These are phyloP conservation scores for Aspergillus clavatus DNA, from an alignment of 2,329 filamentous ascomycete genomes.

Conservation along the genomic window DNA sequence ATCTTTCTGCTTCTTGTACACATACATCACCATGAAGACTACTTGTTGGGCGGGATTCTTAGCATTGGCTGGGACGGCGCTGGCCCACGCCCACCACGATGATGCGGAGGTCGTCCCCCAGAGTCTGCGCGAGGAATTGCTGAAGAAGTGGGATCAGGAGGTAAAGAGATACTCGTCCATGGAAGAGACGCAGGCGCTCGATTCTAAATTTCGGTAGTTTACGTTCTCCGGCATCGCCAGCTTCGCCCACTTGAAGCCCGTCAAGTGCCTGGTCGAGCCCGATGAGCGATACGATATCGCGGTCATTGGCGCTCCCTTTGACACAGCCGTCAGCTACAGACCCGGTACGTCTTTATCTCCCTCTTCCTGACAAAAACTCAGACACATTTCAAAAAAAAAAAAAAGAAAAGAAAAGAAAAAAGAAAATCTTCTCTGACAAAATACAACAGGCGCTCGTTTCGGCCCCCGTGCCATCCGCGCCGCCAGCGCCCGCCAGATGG, in stretches of 20 bases:
- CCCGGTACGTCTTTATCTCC: conserved; percentile 49
- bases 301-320: conserved; percentile 68
- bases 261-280: conserved; percentile 65
- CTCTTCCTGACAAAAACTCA: not conserved
- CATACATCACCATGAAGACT: conserved; percentile 25
- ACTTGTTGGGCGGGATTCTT: conserved; percentile 27
- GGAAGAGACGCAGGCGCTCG: not conserved
- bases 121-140: conserved; percentile 39
- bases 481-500: conserved; percentile 74
- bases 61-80: conserved; percentile 29
- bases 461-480: conserved; percentile 83
- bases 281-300: conserved; percentile 64
- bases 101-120: conserved; percentile 37
- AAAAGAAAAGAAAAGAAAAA: too few species aligned
- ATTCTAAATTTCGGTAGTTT: conserved; percentile 42
- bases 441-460: conserved; percentile 60
- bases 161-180: conserved; percentile 22
- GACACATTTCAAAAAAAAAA: too few species aligned
- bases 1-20: not conserved
- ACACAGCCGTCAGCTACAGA: conserved; percentile 67
- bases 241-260: conserved; percentile 66
- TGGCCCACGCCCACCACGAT: conserved; percentile 38
- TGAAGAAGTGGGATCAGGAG: conserved; percentile 47
- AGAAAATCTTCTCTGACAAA: too few species aligned
- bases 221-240: conserved; percentile 69